phyloP scores from a whole-genome alignment of 257 asterid species.

The Mentha longifolia region DNA sequence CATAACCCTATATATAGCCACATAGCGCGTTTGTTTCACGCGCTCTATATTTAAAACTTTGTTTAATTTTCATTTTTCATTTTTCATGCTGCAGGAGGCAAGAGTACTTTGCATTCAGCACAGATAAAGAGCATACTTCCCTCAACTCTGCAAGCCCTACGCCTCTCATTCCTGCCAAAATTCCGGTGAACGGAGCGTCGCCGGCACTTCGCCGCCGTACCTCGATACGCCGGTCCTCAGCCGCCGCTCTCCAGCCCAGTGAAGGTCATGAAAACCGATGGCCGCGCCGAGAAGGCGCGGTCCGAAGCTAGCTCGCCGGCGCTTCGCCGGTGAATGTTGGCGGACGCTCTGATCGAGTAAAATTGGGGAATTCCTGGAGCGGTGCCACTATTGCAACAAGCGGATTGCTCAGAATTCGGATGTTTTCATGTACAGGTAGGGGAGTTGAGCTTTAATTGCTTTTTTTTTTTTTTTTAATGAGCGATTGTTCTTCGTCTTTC shows the following conservation, averaged over 20 bases:
- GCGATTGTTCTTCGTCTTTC: not conserved
- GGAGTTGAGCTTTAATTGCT: not conserved
- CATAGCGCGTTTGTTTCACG: conserved; percentile 5
- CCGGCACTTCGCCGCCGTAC: conserved; percentile 32
- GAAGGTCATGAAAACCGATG: conserved; percentile 32
- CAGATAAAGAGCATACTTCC: not conserved
- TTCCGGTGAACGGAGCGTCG: conserved; percentile 48
- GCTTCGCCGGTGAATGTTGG: conserved; percentile 33
- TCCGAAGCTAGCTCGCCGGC: conserved; percentile 32
- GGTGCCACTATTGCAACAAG: conserved; percentile 52
- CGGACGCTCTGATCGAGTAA: conserved; percentile 18
- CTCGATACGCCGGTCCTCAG: conserved; percentile 15
- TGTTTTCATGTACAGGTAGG: conserved; percentile 65
- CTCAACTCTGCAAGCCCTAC: conserved; percentile 35
- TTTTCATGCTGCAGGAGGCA: not conserved
- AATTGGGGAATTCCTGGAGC: conserved; percentile 48
- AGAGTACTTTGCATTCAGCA: not conserved
- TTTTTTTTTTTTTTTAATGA: not conserved
- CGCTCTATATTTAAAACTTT: not conserved
- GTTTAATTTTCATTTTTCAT: too few relatives aligned
- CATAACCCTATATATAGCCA: conserved; percentile 36
- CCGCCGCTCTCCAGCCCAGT: conserved; percentile 1
- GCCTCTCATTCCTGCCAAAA: conserved; percentile 22
- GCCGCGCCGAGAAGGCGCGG: conserved; percentile 33
- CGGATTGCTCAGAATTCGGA: conserved; percentile 46